phyloP scores from a whole-genome alignment of 495 filamentous ascomycete species.

The Penicillium simplicissimum region DNA sequence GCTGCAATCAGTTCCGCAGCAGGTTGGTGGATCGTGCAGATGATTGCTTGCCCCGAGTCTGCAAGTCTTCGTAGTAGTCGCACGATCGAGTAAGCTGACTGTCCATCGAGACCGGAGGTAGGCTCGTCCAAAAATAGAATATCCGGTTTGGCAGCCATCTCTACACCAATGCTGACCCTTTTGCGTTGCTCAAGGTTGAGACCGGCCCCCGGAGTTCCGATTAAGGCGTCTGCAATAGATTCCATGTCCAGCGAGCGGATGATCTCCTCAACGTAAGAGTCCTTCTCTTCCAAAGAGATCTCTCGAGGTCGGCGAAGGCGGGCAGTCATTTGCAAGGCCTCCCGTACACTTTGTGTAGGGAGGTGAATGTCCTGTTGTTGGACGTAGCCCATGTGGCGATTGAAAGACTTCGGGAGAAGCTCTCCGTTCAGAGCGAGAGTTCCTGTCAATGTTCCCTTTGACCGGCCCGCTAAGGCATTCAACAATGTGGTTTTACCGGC shows the following conservation, averaged over 20 bases:
- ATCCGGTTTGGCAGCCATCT: constrained; percentile 70
- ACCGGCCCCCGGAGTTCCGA: too few relatives aligned
- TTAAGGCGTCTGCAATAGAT: too few relatives aligned
- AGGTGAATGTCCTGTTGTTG: constrained; percentile 72
- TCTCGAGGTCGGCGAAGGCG: constrained; percentile 40
- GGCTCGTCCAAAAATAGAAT: constrained; percentile 67
- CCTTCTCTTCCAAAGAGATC: constrained; percentile 35
- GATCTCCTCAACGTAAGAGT: constrained; percentile 27
- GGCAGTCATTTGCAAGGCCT: constrained; percentile 51
- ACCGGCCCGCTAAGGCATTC: too few relatives aligned
- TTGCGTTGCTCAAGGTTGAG: constrained; percentile 32
- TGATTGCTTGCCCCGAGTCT: constrained; percentile 54
- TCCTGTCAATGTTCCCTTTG: too few relatives aligned
- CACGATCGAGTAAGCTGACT: constrained; percentile 66
- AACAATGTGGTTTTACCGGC: too few relatives aligned
- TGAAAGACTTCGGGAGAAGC: constrained; percentile 30
- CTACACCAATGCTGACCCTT: constrained; percentile 70
- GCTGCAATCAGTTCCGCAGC: constrained; percentile 46
- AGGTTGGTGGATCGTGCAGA: constrained; percentile 67
- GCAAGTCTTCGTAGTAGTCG: constrained; percentile 66
- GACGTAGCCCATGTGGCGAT: constrained; percentile 59
- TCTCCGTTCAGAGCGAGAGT: constrained; percentile 13
- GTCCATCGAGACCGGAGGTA: constrained; percentile 67
- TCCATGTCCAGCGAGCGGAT: too few relatives aligned
- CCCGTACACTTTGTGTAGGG: constrained; percentile 44